Evolutionary conservation across 1,284 basidiomycete species (phyloP).

Genomic region (Polyporus tsugae): DNA sequence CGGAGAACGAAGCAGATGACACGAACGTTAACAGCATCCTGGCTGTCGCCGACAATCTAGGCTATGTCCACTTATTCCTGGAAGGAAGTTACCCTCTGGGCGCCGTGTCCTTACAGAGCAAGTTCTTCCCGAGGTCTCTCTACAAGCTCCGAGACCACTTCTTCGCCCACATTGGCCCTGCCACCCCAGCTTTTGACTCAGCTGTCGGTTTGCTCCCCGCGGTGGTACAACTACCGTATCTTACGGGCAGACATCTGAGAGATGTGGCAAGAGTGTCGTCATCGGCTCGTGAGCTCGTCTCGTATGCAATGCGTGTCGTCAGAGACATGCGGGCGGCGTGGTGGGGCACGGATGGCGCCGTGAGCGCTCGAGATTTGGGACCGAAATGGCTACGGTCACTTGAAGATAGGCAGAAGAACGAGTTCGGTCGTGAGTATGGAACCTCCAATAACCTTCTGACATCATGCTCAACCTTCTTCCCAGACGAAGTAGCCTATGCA

Average conservation of each 20-base stretch:
- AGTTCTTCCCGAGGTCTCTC: constrained; percentile 52
- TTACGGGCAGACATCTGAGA: constrained; percentile 61
- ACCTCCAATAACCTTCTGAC: background rate
- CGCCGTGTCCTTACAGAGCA: constrained; percentile 51
- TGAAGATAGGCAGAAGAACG: constrained; percentile 66
- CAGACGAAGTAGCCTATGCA: constrained; percentile 66
- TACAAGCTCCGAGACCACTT: constrained; percentile 56
- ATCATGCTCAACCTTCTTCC: constrained; percentile 14
- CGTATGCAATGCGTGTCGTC: constrained; percentile 73
- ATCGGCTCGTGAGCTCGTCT: constrained; percentile 71
- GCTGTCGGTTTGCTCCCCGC: constrained; percentile 52
- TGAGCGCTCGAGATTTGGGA: constrained; percentile 76
- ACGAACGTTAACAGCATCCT: constrained; percentile 71
- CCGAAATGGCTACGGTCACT: constrained; percentile 74
- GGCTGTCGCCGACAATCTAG: constrained; percentile 62
- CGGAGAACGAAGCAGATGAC: constrained; percentile 58
- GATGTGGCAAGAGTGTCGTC: constrained; percentile 77
- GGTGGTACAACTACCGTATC: constrained; percentile 62
- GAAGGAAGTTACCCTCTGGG: constrained; percentile 87
- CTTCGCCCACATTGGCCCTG: constrained; percentile 53
- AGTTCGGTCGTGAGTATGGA: constrained; percentile 65
- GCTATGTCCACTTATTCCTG: constrained; percentile 69
- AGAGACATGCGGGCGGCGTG: constrained; percentile 76
- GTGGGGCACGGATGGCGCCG: constrained; percentile 71
- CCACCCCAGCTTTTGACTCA: constrained; percentile 16